These are phyloP conservation scores for Chaetomium strumarium DNA, from an alignment of 2,329 filamentous ascomycete genomes.

Conservation along the genomic window DNA sequence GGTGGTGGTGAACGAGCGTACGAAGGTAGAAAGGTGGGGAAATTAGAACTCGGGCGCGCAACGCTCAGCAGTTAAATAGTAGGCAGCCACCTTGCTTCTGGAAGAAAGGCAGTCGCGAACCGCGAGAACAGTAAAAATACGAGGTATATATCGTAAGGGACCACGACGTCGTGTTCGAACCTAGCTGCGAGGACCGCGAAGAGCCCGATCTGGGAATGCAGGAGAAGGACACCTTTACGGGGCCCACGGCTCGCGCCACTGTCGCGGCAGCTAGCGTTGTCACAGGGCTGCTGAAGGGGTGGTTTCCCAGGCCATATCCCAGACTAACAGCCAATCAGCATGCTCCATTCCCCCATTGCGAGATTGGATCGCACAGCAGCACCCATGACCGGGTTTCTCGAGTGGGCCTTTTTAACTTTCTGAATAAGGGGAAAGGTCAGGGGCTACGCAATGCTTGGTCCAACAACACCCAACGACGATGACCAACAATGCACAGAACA, in stretches of 20 bases:
- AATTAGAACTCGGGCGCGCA: not conserved
- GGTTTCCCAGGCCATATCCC: slow-evolving; percentile 14
- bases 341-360: slow-evolving; percentile 20
- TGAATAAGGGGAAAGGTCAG: slow-evolving; percentile 1
- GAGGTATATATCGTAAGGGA: slow-evolving; percentile 4
- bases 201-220: not conserved
- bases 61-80: too few species aligned
- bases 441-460: not conserved
- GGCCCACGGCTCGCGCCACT: not conserved
- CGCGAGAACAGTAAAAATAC: not conserved
- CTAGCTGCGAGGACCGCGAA: slow-evolving; percentile 10
- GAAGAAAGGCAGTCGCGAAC: not conserved
- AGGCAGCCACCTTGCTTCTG: not conserved
- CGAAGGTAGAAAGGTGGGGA: slow-evolving; percentile 9
- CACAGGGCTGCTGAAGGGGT: slow-evolving; percentile 14
- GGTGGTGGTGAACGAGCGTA: slow-evolving; percentile 14
- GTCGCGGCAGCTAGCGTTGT: slow-evolving; percentile 3
- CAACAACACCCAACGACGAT: too few species aligned
- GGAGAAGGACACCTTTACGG: slow-evolving; percentile 15
- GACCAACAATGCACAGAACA: too few species aligned
- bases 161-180: not conserved
- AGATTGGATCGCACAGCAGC: slow-evolving; percentile 18
- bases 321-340: slow-evolving; percentile 15
- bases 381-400: slow-evolving; percentile 5
- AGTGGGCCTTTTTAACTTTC: slow-evolving; percentile 11